Evolutionary conservation across 495 filamentous ascomycete species (phyloP).

Genomic region (Podospora conica): DNA sequence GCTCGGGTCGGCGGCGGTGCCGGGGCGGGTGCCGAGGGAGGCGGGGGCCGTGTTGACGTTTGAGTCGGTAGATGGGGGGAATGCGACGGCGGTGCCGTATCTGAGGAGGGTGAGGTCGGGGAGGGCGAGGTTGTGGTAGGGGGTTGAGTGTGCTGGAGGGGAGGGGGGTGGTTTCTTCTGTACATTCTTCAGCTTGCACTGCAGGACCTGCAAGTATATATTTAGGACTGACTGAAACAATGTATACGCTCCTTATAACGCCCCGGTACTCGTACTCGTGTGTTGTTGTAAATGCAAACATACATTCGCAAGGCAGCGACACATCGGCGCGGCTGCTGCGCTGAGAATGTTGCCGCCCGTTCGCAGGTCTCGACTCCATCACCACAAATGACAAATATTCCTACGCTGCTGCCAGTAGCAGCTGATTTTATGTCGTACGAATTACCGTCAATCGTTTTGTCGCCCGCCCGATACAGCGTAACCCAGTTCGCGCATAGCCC

Average conservation of each 20-base stretch:
- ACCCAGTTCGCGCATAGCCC: not conserved
- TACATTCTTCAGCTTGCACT: not conserved
- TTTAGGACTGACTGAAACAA: not conserved
- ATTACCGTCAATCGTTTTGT: not conserved
- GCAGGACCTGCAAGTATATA: not conserved
- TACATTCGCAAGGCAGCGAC: not conserved
- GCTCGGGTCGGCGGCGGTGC: conserved; percentile 38
- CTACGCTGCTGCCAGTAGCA: not conserved
- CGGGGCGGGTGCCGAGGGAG: conserved; percentile 39
- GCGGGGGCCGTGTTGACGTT: conserved; percentile 54
- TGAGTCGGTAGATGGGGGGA: not conserved
- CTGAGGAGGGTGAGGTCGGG: not conserved
- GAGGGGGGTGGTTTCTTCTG: not conserved
- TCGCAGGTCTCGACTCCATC: not conserved
- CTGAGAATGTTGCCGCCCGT: not conserved
- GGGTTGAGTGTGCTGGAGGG: not conserved
- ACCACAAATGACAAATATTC: not conserved
- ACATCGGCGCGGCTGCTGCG: no score
- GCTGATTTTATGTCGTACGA: not conserved
- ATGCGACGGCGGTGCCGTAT: not conserved
- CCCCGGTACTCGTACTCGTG: not conserved
- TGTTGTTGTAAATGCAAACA: not conserved
- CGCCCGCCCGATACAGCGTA: not conserved
- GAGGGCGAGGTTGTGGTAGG: not conserved
- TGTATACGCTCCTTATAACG: not conserved